Evolutionary conservation across 2,329 filamentous ascomycete genomes (phyloP).

Genomic region (Trichophyton mentagrophytes): DNA sequence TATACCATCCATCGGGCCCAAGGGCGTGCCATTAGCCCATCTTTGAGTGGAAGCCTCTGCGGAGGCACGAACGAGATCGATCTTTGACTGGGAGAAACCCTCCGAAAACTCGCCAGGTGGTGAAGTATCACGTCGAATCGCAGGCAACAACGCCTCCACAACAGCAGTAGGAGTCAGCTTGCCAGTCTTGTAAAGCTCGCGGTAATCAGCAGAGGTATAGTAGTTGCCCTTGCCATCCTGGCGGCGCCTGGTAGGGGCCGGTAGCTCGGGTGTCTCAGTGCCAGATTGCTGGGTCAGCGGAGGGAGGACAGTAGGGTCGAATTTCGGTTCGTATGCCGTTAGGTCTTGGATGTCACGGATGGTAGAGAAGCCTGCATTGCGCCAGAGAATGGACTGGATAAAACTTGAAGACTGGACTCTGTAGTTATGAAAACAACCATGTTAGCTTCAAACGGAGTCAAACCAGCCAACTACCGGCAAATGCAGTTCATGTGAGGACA

Average conservation of each 20-base stretch:
- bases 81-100: conserved; percentile 58
- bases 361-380: conserved; percentile 53
- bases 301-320: conserved; percentile 47
- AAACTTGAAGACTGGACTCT: conserved; percentile 48
- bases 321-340: conserved; percentile 41
- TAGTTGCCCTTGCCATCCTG: conserved; percentile 35
- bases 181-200: conserved; percentile 58
- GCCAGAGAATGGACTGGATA: conserved; percentile 55
- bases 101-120: conserved; percentile 50
- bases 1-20: conserved; percentile 65
- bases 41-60: conserved; percentile 61
- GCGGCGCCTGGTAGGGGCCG: conserved; percentile 23
- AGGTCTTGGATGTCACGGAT: conserved; percentile 45
- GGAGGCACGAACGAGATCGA: conserved; percentile 50
- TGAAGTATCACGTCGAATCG: conserved; percentile 50
- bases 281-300: conserved; percentile 16
- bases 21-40: conserved; percentile 52
- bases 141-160: conserved; percentile 54
- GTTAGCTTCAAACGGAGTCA: conserved; percentile 2
- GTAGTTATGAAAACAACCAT: neutral
- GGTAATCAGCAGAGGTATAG: conserved; percentile 63
- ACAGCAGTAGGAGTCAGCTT: conserved; percentile 60
- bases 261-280: conserved; percentile 15
- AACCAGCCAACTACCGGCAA: too few relatives aligned
- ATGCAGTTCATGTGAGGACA: too few relatives aligned